Evolutionary conservation across 106 monocot genomes (phyloP), one percentile per base, ranked within the genome.

Genomic region (Dendrobium huoshanense): DNA sequence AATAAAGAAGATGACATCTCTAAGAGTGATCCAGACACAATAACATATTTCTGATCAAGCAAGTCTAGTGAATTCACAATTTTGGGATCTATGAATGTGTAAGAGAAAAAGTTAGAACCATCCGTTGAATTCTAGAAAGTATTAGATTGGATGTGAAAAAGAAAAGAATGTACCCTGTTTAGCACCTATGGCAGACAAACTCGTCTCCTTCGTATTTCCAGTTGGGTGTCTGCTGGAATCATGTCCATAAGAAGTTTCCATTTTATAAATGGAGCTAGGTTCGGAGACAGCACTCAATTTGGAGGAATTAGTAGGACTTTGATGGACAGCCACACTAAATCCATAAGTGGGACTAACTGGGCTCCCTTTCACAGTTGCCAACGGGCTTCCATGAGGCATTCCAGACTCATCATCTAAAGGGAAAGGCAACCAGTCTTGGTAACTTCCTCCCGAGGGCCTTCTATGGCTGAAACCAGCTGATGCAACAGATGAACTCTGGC

Each of bases 1-100:
- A 83, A 49, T 41, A 91, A 88, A 79, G 88, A 87, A 75, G 96
- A 87, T 75, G 91, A 85, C 55, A 83, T 79, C 77, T 96, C 96
- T 58, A 84, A 67, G 27, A 87, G 88, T 70, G 91, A 91, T 47
- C 88, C 90, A 85, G 94, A 75, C 5, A 93, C 89, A 87, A 97
- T 81, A 3, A 97, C 97, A 86, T 92, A 94, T n/a, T 92, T 92
- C 72, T 92, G 92, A 58, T 92, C 92, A 83, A 94, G 86, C 77
- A 91, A 85, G 64, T 97, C 97, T 79, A 94, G 78, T 73, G 92
- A 94, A 85, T 97, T 94, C 81, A 80, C 81, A 49, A 86, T 70
- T 73, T 79, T 18, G 76, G 83, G 74, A 82, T 88, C 88, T 74
- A 65, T 61, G 75, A 27, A 79, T 75, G 31, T 68, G 19, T 55